These are phyloP conservation scores for Nannizziopsis arthrosporioides DNA, from an alignment of 2,329 filamentous ascomycete species.

Conservation along the genomic window DNA sequence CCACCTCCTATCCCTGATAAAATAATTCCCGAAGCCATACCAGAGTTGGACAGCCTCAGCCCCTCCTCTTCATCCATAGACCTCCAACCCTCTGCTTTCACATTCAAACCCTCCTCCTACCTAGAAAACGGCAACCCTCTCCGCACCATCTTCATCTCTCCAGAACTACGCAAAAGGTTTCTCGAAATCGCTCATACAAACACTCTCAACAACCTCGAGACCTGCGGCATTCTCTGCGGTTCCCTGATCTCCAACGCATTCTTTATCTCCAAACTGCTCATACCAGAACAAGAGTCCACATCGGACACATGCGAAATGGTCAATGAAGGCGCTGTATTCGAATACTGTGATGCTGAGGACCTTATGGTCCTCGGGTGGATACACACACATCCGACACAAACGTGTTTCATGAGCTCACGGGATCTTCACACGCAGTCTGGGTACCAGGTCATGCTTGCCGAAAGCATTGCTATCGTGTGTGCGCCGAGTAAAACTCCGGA, in stretches of 20 bases:
- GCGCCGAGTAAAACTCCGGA: constrained; percentile 64
- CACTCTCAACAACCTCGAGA: constrained; percentile 73
- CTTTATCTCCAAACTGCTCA: constrained; percentile 77
- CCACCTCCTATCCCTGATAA: constrained; percentile 16
- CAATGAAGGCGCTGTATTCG: constrained; percentile 72
- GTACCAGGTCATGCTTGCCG: constrained; percentile 91
- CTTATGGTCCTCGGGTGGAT: constrained; percentile 91
- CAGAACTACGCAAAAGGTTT: constrained; percentile 61
- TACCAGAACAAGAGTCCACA: constrained; percentile 81
- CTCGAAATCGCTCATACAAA: constrained; percentile 63
- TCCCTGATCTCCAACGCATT: constrained; percentile 85
- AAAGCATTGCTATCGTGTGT: constrained; percentile 94
- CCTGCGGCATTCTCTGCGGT: constrained; percentile 87
- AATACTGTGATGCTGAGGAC: constrained; percentile 76
- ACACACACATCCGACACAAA: constrained; percentile 91
- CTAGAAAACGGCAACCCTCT: constrained; percentile 82
- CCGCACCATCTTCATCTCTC: constrained; percentile 76
- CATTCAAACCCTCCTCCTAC: constrained; percentile 73
- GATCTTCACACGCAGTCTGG: constrained; percentile 89
- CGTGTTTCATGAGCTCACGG: constrained; percentile 92
- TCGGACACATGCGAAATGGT: constrained; percentile 90
- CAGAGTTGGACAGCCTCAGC: background rate
- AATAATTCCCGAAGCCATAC: constrained; percentile 20
- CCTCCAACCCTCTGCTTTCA: constrained; percentile 47
- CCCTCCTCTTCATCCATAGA: constrained; percentile 11